phyloP scores from a whole-genome alignment of 805 yeast genomes.

The Hermanozyma aechmeae region DNA sequence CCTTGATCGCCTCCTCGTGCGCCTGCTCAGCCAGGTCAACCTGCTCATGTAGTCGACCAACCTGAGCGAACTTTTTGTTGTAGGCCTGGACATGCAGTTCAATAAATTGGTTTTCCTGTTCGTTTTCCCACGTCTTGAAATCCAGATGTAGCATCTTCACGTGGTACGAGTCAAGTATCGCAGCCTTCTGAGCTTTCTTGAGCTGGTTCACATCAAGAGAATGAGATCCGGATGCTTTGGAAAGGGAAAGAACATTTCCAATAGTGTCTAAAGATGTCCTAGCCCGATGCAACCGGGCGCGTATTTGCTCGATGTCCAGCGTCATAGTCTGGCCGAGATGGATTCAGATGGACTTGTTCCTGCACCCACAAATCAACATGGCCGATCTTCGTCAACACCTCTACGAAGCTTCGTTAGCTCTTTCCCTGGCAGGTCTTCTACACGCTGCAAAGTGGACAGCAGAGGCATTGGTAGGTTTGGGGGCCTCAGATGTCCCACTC shows the following conservation, averaged over 20 bases:
- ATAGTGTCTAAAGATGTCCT: too few species aligned
- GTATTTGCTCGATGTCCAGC: too few species aligned
- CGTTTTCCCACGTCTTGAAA: conserved; percentile 20
- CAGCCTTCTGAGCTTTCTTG: conserved; percentile 4
- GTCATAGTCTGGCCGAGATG: too few species aligned
- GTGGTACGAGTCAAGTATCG: conserved; percentile 25
- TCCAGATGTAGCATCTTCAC: conserved; percentile 21
- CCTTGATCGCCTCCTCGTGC: conserved; percentile 14
- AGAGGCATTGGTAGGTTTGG: conserved; percentile 66
- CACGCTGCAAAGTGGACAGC: conserved; percentile 77
- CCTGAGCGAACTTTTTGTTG: conserved; percentile 20
- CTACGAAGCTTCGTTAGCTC: conserved; percentile 20
- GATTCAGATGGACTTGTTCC: too few species aligned
- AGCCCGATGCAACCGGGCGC: too few species aligned
- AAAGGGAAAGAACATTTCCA: too few species aligned
- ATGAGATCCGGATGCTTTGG: too few species aligned
- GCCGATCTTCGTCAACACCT: conserved; percentile 14
- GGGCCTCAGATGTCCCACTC: conserved; percentile 7
- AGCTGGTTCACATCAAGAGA: too few species aligned
- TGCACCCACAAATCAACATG: conserved; percentile 1
- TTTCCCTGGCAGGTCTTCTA: conserved; percentile 50
- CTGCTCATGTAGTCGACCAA: conserved; percentile 18
- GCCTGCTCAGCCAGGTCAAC: conserved; percentile 13
- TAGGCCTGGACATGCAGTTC: conserved; percentile 16
- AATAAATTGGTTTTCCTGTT: conserved; percentile 11